Percentiles rank a stretch among this genome's conserved stretches.
Conservation (phyloP, 805 yeast genomes). For the Metschnikowia continentalis region DNA sequence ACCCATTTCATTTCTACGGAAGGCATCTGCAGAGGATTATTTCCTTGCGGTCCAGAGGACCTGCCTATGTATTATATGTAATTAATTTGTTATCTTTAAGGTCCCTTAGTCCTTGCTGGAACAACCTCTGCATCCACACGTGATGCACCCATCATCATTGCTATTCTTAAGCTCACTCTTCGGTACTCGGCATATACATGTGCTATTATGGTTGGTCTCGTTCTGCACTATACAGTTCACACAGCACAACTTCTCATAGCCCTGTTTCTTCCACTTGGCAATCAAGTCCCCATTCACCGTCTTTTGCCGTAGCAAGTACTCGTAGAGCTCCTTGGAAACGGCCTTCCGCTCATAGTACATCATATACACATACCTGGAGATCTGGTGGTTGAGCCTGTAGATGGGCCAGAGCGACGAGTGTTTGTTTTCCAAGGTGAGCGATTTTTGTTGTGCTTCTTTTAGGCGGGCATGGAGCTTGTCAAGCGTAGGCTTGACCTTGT, state of each 20-base stretch:
- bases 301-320: conserved; percentile 65
- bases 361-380: conserved; percentile 71
- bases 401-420: conserved; percentile 64
- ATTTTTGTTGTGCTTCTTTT: conserved; percentile 41
- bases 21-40: neutral
- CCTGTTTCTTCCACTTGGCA: conserved; percentile 78
- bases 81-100: neutral
- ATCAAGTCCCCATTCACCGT: conserved; percentile 67
- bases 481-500: conserved; percentile 62
- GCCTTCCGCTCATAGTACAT: conserved; percentile 66
- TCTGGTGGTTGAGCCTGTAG: conserved; percentile 64
- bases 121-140: conserved; percentile 86
- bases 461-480: conserved; percentile 54
- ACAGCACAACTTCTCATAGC: conserved; percentile 85
- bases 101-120: conserved; percentile 58
- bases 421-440: conserved; percentile 43
- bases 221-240: conserved; percentile 63
- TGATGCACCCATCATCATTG: conserved; percentile 49
- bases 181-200: conserved; percentile 88
- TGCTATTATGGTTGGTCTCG: conserved; percentile 56
- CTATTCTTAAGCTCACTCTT: conserved; percentile 43
- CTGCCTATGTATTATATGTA: conserved; percentile 6
- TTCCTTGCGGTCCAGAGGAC: neutral
- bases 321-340: conserved; percentile 64
- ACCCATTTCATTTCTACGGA: neutral